Base-by-base conservation (phyloP, 495 filamentous ascomycete species). In the Astrocystis sublimbata region DNA sequence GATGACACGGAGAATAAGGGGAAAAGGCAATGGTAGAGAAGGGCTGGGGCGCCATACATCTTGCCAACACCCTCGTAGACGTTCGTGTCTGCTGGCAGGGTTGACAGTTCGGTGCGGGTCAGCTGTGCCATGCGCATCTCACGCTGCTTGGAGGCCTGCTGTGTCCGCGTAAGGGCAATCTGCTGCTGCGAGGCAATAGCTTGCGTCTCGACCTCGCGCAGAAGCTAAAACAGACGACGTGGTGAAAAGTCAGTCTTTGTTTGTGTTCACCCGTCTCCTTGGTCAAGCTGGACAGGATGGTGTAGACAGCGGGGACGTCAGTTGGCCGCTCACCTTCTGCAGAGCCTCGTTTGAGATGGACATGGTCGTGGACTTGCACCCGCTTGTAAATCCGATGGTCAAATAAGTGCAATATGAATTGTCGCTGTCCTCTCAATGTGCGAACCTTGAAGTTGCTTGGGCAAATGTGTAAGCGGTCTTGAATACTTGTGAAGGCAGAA, bases 31-130 rank as follows among this genome's bases (percentile, higher is more conserved):
- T 9, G 15, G 15, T 5, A 17, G 36, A 17, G 46, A 2, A 21
- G 9, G 8, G 42, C 3, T 13, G 31, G 40, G 36, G 24, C 6
- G n/a, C 75, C 89, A 72, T 73, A 97, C 94, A 98, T 97, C 80
- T 96, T 97, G 23, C 94, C 94, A 5, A 97, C 89, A 2, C 93
- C 93, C 73, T 97, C 93, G 66, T 97, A 98, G 9, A 97, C 86
- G 19, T 85, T 86, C 0, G 93, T 96, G 40, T 88, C 83, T 38
- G 83, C 78, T n/a, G 93, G 89, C 62, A 98, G 72, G 8, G 87
- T 79, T 30, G 85, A 83, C 51, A 97, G 79, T 75, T 98, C 94
- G 60, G 82, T 90, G 8, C 87, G 85, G 31, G 94, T 97, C 60
- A 98, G 80, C 75, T 97, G 90, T 28, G 94, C 83, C 76, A 97